Base-by-base conservation (phyloP, 805 yeast genomes). In the Starmerella sp. region DNA sequence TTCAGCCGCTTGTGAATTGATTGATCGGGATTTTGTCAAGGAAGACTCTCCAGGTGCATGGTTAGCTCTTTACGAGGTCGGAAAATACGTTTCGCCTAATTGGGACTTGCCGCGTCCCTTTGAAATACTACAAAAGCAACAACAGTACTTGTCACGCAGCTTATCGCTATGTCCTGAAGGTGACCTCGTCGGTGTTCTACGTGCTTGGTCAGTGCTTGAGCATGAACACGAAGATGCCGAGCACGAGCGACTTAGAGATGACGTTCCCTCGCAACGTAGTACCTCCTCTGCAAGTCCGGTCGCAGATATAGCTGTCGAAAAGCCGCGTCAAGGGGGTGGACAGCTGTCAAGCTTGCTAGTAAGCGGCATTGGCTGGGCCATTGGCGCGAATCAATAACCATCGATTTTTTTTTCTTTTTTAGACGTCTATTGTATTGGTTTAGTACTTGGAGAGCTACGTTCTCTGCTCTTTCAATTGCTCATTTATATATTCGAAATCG, bases 1-100 rank as follows among this genome's bases (percentile, higher is more conserved):
- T 60, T 65, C 67, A 1, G 79, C 72, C 59, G 89, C 95, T 0
- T 75, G 73, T 58, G 69, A 72, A 30, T 52, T 55, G 34, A 44
- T 57, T 28, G 60, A 54, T 17, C 54, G 60, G 5, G 39, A 15
- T 13, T 60, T 57, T 60, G 64, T 71, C 43, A 59, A 61, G 32
- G 48, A 47, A 11, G n/a, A n/a, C 11, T 54, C 61, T n/a, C 45
- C 53, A 3, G 47, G 63, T 14, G 65, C 71, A 7, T 88, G 96
- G 95, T 73, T 81, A 30, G 79, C 86, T 0, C 79, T 84, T 57
- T 83, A 82, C 62, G 95, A 86, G 62, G 81, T 84, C 3, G 85
- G 86, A 3, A 83, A 84, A 67, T 77, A 66, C 66, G 63, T 69
- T 35, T 73, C 79, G 17, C 77, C 79, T 7, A 67, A 67, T 29